phyloP scores from a whole-genome alignment of 305 asterid genomes.

The Withania somnifera region DNA sequence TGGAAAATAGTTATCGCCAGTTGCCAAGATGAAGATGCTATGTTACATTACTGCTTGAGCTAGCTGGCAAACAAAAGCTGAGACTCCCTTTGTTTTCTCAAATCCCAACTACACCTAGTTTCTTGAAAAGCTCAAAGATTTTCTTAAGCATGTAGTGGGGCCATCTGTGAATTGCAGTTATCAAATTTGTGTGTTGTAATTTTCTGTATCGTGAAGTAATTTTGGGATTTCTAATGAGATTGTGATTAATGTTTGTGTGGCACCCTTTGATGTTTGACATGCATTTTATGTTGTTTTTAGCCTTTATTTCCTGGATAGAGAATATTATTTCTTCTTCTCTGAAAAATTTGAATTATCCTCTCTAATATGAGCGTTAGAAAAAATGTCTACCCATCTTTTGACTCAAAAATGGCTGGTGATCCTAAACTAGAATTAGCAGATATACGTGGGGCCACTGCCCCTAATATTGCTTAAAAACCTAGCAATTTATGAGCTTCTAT shows the following conservation, averaged over 20 bases:
- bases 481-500: neutral
- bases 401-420: neutral
- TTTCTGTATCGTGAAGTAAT: neutral
- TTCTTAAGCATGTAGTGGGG: neutral
- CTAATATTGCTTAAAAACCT: neutral
- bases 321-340: neutral
- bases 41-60: too few species aligned
- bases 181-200: neutral
- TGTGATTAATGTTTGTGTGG: neutral
- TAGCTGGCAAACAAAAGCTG: neutral
- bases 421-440: slow-evolving; percentile 1
- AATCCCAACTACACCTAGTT: neutral
- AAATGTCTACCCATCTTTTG: neutral
- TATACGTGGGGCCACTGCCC: neutral
- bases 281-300: neutral
- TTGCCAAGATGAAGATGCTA: neutral
- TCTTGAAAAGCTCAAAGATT: neutral
- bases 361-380: neutral
- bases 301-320: neutral
- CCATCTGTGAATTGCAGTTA: neutral
- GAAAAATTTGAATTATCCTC: neutral
- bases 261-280: neutral
- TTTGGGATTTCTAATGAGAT: neutral
- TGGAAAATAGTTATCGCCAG: neutral
- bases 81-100: neutral